phyloP scores from a whole-genome alignment of 148 eudicot genomes.

The Vaccinium myrtillus region DNA sequence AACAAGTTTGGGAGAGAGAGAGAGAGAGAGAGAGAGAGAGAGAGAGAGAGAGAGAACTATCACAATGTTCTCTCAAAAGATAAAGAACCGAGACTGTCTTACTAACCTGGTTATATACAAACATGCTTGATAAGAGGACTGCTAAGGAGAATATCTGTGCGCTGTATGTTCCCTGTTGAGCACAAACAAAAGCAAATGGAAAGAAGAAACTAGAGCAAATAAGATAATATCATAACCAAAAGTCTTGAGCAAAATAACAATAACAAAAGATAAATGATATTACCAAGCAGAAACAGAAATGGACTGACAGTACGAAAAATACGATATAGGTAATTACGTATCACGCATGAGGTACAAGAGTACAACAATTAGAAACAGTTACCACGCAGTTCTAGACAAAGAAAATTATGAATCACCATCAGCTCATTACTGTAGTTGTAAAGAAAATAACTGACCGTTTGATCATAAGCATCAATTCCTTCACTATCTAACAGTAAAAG shows the following conservation, averaged over 20 bases:
- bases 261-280: not conserved
- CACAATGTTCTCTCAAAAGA: not conserved
- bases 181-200: not conserved
- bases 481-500: slow-evolving; percentile 91
- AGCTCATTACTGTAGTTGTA: not conserved
- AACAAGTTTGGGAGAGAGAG: slow-evolving; percentile 4
- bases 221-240: not conserved
- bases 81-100: not conserved
- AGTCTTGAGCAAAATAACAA: too few relatives aligned
- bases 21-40: not conserved
- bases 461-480: slow-evolving; percentile 99
- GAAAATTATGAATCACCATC: not conserved
- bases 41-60: not conserved
- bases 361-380: not conserved
- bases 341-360: not conserved
- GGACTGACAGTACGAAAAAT: not conserved
- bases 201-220: not conserved
- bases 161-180: slow-evolving; percentile 89
- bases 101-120: slow-evolving; percentile 90
- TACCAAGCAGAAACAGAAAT: not conserved
- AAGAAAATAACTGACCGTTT: slow-evolving; percentile 60
- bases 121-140: slow-evolving; percentile 96
- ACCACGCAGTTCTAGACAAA: not conserved
- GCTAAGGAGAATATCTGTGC: slow-evolving; percentile 96
- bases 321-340: not conserved